phyloP scores from a whole-genome alignment of 2,329 filamentous ascomycete genomes.

The Fusarium odoratissimum region DNA sequence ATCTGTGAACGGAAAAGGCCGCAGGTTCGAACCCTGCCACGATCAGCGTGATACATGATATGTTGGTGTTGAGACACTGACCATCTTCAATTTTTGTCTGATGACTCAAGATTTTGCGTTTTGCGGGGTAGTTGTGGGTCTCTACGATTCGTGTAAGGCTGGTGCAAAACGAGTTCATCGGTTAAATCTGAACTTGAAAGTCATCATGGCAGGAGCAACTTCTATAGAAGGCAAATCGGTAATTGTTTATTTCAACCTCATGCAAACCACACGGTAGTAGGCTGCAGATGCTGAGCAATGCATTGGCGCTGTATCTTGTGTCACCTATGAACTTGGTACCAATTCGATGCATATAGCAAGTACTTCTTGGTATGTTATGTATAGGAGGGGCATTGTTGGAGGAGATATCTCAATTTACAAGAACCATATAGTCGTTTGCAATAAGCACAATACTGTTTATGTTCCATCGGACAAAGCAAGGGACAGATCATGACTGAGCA shows the following conservation, averaged over 20 bases:
- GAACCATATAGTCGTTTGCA: too few relatives aligned
- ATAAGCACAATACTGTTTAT: too few relatives aligned
- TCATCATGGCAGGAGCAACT: neutral
- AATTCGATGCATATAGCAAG: too few relatives aligned
- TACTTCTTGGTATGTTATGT: too few relatives aligned
- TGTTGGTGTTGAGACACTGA: accelerated
- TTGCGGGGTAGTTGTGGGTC: neutral
- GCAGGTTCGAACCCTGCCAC: neutral
- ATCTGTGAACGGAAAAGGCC: neutral
- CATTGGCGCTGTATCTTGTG: neutral
- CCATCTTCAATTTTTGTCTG: neutral
- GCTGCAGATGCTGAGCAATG: neutral
- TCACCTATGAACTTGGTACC: neutral
- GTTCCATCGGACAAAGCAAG: too few relatives aligned
- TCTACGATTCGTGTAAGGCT: neutral
- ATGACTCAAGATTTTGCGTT: neutral
- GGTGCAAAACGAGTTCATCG: neutral
- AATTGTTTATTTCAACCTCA: neutral
- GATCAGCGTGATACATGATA: neutral
- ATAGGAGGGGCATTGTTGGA: too few relatives aligned
- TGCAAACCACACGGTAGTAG: too few relatives aligned
- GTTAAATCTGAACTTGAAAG: neutral
- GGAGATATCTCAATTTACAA: too few relatives aligned
- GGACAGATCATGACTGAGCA: too few relatives aligned
- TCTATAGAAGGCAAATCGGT: neutral